These are phyloP conservation scores for Yamadazyma buinensis DNA, from an alignment of 1,139 yeast species.

Conservation along the genomic window DNA sequence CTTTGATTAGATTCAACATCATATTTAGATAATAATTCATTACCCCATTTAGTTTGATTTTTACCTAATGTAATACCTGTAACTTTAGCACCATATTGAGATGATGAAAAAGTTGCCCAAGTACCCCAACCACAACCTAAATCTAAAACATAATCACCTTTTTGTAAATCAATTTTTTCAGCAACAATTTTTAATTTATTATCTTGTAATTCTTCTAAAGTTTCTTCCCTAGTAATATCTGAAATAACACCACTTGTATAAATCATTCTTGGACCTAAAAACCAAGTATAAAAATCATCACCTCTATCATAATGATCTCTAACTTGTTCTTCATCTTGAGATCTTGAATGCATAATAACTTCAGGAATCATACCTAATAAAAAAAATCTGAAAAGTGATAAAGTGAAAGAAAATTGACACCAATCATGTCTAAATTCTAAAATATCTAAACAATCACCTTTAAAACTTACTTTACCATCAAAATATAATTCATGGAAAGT, in stretches of 20 bases:
- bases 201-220: conserved; percentile 86
- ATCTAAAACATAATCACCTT: conserved; percentile 76
- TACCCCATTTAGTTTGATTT: conserved; percentile 93
- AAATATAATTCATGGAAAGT: conserved; percentile 88
- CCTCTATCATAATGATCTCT: conserved; percentile 96
- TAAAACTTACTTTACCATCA: conserved; percentile 79
- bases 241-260: conserved; percentile 84
- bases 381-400: conserved; percentile 75
- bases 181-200: conserved; percentile 85
- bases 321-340: conserved; percentile 95
- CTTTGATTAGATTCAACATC: conserved; percentile 70
- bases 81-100: conserved; percentile 78
- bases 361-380: conserved; percentile 90
- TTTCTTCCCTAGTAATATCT: conserved; percentile 68
- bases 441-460: conserved; percentile 82
- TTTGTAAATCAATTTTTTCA: conserved; percentile 72
- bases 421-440: conserved; percentile 90
- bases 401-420: conserved; percentile 79
- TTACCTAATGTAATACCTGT: conserved; percentile 89
- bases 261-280: conserved; percentile 91
- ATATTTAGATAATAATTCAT: conserved; percentile 60
- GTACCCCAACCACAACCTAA: conserved; percentile 98
- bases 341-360: conserved; percentile 84
- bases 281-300: conserved; percentile 93
- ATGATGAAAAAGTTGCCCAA: conserved; percentile 78